A percentile compares a stretch with the other conserved stretches of the same genome.
Evolutionary conservation across 176 grass and related monocot genomes (phyloP).

Genomic region (Oryza punctata): DNA sequence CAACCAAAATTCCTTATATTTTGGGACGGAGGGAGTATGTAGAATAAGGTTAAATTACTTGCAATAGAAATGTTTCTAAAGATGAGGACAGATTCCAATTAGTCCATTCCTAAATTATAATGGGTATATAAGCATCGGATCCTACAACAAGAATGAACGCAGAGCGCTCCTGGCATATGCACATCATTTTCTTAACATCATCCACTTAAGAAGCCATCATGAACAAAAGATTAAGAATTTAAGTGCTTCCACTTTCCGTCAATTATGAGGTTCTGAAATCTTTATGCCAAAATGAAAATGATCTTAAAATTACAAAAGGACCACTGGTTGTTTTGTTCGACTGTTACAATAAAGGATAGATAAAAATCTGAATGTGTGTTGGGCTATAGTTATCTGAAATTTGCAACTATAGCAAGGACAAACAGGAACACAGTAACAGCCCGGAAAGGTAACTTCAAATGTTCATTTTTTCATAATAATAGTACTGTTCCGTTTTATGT

Average conservation of each 20-base stretch:
- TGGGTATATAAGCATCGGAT: not conserved
- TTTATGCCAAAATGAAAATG: constrained; percentile 14
- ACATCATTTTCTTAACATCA: not conserved
- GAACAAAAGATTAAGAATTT: not conserved
- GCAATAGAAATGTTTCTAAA: not conserved
- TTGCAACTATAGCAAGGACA: not conserved
- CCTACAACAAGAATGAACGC: not conserved
- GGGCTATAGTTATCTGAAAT: not conserved
- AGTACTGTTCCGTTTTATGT: not conserved
- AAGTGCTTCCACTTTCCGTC: not conserved
- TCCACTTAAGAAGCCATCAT: not conserved
- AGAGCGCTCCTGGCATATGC: not conserved
- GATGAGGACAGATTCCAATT: not conserved
- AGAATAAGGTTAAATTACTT: not conserved
- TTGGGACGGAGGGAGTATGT: no score
- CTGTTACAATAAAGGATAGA: not conserved
- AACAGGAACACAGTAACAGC: not conserved
- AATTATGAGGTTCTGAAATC: constrained; percentile 10
- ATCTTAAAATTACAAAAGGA: not conserved
- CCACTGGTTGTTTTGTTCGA: not conserved
- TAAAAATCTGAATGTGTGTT: constrained; percentile 28
- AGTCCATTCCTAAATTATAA: not conserved
- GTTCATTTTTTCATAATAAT: not conserved
- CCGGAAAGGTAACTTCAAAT: not conserved
- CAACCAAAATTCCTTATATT: no score